Evolutionary conservation across 2,329 filamentous ascomycete species (phyloP).

Genomic region (Trichoderma oligosporum): DNA sequence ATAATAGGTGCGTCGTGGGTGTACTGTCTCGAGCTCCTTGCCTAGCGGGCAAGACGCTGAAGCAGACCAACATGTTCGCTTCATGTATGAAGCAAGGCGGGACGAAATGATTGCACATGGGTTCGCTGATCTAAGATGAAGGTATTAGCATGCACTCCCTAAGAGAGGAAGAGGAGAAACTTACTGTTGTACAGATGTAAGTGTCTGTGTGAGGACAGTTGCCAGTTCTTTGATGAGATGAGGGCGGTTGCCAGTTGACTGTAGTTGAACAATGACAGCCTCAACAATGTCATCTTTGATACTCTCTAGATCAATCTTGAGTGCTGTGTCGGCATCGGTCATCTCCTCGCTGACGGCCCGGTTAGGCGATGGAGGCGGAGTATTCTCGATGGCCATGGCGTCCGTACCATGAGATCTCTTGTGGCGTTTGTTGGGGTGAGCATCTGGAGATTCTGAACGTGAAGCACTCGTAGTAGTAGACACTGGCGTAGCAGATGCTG

Average conservation of each 20-base stretch:
- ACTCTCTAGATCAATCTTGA: constrained; percentile 61
- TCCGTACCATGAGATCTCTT: constrained; percentile 73
- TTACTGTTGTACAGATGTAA: constrained; percentile 88
- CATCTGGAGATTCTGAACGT: constrained; percentile 31
- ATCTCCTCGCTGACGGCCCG: constrained; percentile 30
- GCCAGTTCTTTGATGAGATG: constrained; percentile 94
- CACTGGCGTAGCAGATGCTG: constrained; percentile 32
- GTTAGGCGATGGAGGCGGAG: constrained; percentile 53
- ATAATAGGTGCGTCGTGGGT: constrained; percentile 94
- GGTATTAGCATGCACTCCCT: constrained; percentile 27
- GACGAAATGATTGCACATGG: constrained; percentile 94
- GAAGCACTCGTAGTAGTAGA: constrained; percentile 32
- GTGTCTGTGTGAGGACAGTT: constrained; percentile 67
- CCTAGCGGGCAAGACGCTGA: constrained; percentile 79
- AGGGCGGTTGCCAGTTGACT: constrained; percentile 85
- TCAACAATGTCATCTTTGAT: constrained; percentile 96
- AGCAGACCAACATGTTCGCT: constrained; percentile 76
- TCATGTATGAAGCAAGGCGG: constrained; percentile 81
- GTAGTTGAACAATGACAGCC: constrained; percentile 80
- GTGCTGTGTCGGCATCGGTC: constrained; percentile 25
- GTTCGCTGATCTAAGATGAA: constrained; percentile 74
- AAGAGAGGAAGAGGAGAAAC: constrained; percentile 36
- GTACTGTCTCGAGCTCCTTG: constrained; percentile 87
- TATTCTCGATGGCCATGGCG: constrained; percentile 74
- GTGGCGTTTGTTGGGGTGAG: constrained; percentile 59